Base-by-base conservation (phyloP, 331 rosid genomes). In the Erythrophleum ivorense region DNA sequence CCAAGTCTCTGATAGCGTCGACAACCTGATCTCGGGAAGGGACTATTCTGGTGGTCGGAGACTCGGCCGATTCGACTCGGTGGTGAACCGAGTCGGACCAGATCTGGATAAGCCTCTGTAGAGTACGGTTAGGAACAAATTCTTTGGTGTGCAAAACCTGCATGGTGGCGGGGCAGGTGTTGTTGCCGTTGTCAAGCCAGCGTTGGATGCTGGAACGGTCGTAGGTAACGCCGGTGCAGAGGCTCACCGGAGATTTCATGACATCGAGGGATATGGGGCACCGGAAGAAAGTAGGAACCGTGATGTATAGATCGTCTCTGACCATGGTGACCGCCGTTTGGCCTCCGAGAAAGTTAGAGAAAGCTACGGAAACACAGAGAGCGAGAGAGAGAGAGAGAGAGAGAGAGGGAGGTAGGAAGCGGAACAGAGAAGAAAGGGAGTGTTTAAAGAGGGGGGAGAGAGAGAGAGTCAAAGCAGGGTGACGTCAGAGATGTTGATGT, bases 111-210 rank as follows among this genome's bases (percentile, higher is more conserved):
- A 95, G 97, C 2, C 99, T 88, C 50, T 95, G 97, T 16, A 95
- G 81, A 71, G 89, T 95, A 45, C 87, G 89, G 77, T 95, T 95
- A 5, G 99, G 99, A 11, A 95, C 91, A 40, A 95, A 53, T 0
- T 93, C 99, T 55, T 91, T 95, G 78, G 55, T 89, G 0, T 88
- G 91, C 21, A 95, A 95, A 21, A 95, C 72, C 77, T 95, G 99
- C 99, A 93, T 95, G 86, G 99, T 95, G 68, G 98, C 96, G 14
- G 99, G 99, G 33, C 99, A 95, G 19, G 98, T 95, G 83, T 91
- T 90, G 91, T 95, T 88, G 50, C 98, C 99, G 88, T 87, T 84
- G 85, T 95, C 98, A 13, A 95, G 94, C 99, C 99, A 95, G 70
- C 91, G 96, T 43, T 95, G 97, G 88, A 95, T 93, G 84, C 97